A percentile compares a stretch with the other conserved stretches of the same genome.
Evolutionary conservation across 768 basidiomycete genomes (phyloP).

Genomic region (Suillus cothurnatus): DNA sequence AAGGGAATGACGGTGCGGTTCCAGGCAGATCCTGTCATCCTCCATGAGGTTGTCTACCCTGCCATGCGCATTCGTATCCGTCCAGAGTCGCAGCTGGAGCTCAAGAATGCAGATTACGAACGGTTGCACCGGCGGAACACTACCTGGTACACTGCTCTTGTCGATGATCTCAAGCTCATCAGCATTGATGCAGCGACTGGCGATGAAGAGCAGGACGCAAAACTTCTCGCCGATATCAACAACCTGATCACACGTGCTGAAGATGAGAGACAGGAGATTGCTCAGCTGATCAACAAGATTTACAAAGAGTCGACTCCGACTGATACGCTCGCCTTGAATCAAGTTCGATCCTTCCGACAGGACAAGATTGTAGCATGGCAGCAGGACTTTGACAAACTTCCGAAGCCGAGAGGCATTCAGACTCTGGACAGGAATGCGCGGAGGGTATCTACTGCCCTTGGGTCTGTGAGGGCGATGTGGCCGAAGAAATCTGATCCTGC

Average conservation of each 20-base stretch:
- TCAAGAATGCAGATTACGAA: constrained; percentile 92
- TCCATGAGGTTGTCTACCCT: constrained; percentile 90
- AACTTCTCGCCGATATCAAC: constrained; percentile 64
- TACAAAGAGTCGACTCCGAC: constrained; percentile 81
- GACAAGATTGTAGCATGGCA: constrained; percentile 98
- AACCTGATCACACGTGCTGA: constrained; percentile 72
- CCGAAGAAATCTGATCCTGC: constrained; percentile 60
- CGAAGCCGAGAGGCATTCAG: constrained; percentile 63
- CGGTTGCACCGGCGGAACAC: constrained; percentile 70
- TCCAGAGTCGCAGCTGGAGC: constrained; percentile 82
- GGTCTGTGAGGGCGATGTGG: constrained; percentile 74
- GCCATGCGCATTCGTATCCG: constrained; percentile 84
- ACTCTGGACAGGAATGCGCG: constrained; percentile 51
- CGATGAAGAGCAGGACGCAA: constrained; percentile 70
- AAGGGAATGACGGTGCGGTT: constrained; percentile 88
- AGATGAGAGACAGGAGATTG: constrained; percentile 72
- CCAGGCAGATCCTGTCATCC: constrained; percentile 76
- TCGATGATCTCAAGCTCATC: constrained; percentile 76
- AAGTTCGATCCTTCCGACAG: constrained; percentile 83
- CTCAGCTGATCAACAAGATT: constrained; percentile 69
- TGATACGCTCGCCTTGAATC: constrained; percentile 87
- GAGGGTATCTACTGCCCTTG: constrained; percentile 59
- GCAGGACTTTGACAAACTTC: constrained; percentile 84
- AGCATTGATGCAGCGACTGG: constrained; percentile 80
- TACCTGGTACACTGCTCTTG: constrained; percentile 72